Conservation (phyloP, 225 moss, liverwort and hornwort species). For the Physcomitrium patens region DNA sequence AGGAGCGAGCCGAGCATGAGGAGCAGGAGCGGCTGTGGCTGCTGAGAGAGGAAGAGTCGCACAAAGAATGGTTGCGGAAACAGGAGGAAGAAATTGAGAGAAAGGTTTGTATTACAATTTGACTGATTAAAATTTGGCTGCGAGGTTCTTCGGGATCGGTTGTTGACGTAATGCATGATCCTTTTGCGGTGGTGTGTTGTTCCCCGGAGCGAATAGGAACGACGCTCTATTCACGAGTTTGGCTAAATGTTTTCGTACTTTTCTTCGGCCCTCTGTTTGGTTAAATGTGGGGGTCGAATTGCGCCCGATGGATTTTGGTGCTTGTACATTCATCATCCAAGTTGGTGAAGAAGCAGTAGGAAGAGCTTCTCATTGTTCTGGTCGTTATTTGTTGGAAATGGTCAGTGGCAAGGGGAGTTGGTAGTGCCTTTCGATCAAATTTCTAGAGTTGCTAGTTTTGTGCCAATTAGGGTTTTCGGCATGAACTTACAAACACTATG, state of each 20-base stretch:
- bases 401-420: not conserved
- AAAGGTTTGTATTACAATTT: conserved; percentile 38
- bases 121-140: not conserved
- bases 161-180: not conserved
- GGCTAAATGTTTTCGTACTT: not conserved
- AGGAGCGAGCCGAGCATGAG: conserved; percentile 68
- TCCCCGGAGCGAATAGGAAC: not conserved
- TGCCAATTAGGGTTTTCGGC: conserved; percentile 32
- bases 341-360: conserved; percentile 8
- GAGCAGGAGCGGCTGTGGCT: conserved; percentile 77
- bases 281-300: not conserved
- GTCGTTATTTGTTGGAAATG: not conserved
- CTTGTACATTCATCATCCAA: not conserved
- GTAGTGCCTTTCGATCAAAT: conserved; percentile 2
- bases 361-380: not conserved
- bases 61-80: conserved; percentile 57
- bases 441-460: not conserved
- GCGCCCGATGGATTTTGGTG: not conserved
- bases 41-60: conserved; percentile 78
- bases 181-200: not conserved
- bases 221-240: not conserved
- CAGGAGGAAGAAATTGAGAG: conserved; percentile 45
- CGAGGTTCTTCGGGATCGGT: not conserved
- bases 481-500: not conserved
- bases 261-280: not conserved